Percentiles rank a stretch among this genome's conserved stretches.
These are phyloP conservation scores for Dactylonectria macrodidyma DNA, from an alignment of 2,329 filamentous ascomycete species.

Conservation along the genomic window DNA sequence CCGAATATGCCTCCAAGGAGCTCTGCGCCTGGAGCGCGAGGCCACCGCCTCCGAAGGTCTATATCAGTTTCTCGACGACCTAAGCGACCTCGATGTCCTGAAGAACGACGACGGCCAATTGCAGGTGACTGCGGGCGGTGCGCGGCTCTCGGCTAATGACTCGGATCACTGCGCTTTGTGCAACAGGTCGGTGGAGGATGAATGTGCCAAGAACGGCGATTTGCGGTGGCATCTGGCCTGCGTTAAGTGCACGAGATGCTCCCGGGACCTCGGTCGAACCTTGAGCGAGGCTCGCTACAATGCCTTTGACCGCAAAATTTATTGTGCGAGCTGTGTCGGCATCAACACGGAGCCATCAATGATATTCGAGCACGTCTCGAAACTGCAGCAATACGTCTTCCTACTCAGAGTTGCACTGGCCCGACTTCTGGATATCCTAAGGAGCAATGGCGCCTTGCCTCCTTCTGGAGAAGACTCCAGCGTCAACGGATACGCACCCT, in stretches of 20 bases:
- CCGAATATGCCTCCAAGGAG: slow-evolving; percentile 94
- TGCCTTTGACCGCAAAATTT: slow-evolving; percentile 76
- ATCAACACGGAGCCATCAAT: slow-evolving; percentile 66
- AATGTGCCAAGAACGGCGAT: slow-evolving; percentile 83
- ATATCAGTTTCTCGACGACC: slow-evolving; percentile 85
- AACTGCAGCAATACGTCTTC: slow-evolving; percentile 95
- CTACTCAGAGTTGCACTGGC: slow-evolving; percentile 92
- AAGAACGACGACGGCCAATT: slow-evolving; percentile 79
- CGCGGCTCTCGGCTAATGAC: slow-evolving; percentile 78
- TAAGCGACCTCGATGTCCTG: slow-evolving; percentile 85
- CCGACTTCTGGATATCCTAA: slow-evolving; percentile 87
- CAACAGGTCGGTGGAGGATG: slow-evolving; percentile 92
- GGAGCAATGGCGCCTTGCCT: slow-evolving; percentile 85
- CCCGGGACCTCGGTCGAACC: slow-evolving; percentile 76
- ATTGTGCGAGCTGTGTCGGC: slow-evolving; percentile 78
- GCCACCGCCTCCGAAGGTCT: slow-evolving; percentile 81
- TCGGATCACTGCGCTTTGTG: slow-evolving; percentile 90
- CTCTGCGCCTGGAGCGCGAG: slow-evolving; percentile 91
- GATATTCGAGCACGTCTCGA: slow-evolving; percentile 82
- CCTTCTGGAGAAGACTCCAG: slow-evolving; percentile 80
- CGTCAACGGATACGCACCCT: slow-evolving; percentile 50
- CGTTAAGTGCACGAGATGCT: slow-evolving; percentile 79
- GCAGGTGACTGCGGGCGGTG: slow-evolving; percentile 76
- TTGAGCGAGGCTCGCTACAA: slow-evolving; percentile 81
- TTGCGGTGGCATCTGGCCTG: slow-evolving; percentile 89